Conservation (phyloP, 306 rosid species). For the cucumber (Cucumis sativus) region Cucumber_9930_V3 NC_026655.2:27653001-27653500, state of each 20-base stretch:
- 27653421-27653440: constrained; percentile 99
- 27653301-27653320: constrained; percentile 6
- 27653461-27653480: constrained; percentile 83
- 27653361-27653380: constrained; percentile 66
- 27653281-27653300: constrained; percentile 2
- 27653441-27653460: constrained; percentile 84
- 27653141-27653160: constrained; percentile 59
- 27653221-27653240: constrained; percentile 41
- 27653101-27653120: constrained; percentile 55
- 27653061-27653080: constrained; percentile 92
- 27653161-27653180: constrained; percentile 61
- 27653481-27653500: constrained; percentile 75
- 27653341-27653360: constrained; percentile 77
- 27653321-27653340: constrained; percentile 12
- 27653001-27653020: constrained; percentile 92
- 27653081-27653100: constrained; percentile 42
- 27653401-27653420: constrained; percentile 91
- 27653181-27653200: constrained; percentile 67
- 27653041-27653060: constrained; percentile 83
- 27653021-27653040: constrained; percentile 85
- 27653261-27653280: constrained; percentile 5
- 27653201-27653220: constrained; percentile 91
- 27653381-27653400: constrained; percentile 88
- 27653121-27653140: constrained; percentile 61
- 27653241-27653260: constrained; percentile 6